Base-by-base conservation (phyloP, 2,329 filamentous ascomycete genomes). In the Triangularia verruculosa region DNA sequence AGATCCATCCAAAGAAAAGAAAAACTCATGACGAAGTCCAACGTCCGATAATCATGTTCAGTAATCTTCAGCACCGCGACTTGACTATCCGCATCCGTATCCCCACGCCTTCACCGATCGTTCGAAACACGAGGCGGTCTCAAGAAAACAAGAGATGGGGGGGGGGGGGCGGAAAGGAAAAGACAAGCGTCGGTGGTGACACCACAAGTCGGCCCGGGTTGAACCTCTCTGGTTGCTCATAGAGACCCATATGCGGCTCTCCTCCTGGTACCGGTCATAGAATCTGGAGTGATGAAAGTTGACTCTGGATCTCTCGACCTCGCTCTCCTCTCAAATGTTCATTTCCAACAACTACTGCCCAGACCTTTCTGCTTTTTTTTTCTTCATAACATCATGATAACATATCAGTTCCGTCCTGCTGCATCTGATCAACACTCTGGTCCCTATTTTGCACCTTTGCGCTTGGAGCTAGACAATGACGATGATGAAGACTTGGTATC, bases 401-500 rank as follows among this genome's bases (percentile, higher is more conserved):
- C 39, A 17, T 47, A 15, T 9, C n/a, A 20, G n/a, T 20, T 47
- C 20, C n/a, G n/a, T 20, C 39, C 39, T 47, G n/a, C 7, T 47
- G 8, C 7, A 3, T 47, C 39, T 15, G 39, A 20, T 54, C 22
- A 9, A 17, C 22, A 17, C 12, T 24, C n/a, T n/a, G n/a, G 4
- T 15, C 4, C 51, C 15, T 15, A 54, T 24, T 54, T 54, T 11
- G 51, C 25, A 17, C 51, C 22, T 24, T 27, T 59, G 13, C 39
- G 32, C 15, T 52, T 59, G 3, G 57, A 59, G 11, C 32, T 43
- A 9, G 20, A 43, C 4, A 53, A 61, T 7, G 52, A 57, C 11
- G 60, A 20, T 25, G 54, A 28, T 8, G 55, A 59, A 20, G 58
- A 22, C 43, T 59, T 61, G 11, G 34, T 24, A 63, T 82, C 78